phyloP scores from a whole-genome alignment of 176 grass and related monocot genomes.

The Sorghum bicolor region DNA sequence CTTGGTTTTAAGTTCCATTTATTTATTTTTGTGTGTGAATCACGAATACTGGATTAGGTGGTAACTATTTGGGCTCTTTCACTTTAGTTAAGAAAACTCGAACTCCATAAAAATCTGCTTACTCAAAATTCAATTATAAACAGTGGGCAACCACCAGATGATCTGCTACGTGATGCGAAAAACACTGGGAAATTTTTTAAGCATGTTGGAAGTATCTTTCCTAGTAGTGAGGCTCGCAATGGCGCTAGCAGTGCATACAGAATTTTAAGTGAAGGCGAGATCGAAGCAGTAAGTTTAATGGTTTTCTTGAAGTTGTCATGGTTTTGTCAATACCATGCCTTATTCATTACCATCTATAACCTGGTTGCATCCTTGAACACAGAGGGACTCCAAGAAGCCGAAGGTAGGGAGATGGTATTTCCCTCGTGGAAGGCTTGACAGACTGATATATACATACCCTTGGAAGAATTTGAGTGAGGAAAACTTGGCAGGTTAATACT shows the following conservation, averaged over 20 bases:
- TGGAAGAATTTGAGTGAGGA: slow-evolving; percentile 72
- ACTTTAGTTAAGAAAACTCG: slow-evolving; percentile 19
- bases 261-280: slow-evolving; percentile 80
- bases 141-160: slow-evolving; percentile 89
- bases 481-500: slow-evolving; percentile 62
- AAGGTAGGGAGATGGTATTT: slow-evolving; percentile 89
- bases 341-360: slow-evolving; percentile 21
- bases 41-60: slow-evolving; percentile 15
- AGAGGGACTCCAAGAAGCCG: slow-evolving; percentile 84
- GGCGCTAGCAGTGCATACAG: slow-evolving; percentile 56
- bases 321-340: slow-evolving; percentile 16
- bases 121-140: slow-evolving; percentile 36
- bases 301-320: slow-evolving; percentile 22
- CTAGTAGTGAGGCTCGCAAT: slow-evolving; percentile 32
- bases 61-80: slow-evolving; percentile 12
- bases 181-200: slow-evolving; percentile 83
- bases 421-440: slow-evolving; percentile 76
- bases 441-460: slow-evolving; percentile 77
- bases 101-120: slow-evolving; percentile 12
- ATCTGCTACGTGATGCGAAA: slow-evolving; percentile 80
- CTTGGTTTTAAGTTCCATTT: slow-evolving; percentile 15
- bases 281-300: slow-evolving; percentile 68
- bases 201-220: slow-evolving; percentile 67
- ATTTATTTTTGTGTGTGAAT: slow-evolving; percentile 7
- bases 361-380: slow-evolving; percentile 29